Conservation (phyloP, 257 asterid species). For the Gynochthodes officinalis region DNA sequence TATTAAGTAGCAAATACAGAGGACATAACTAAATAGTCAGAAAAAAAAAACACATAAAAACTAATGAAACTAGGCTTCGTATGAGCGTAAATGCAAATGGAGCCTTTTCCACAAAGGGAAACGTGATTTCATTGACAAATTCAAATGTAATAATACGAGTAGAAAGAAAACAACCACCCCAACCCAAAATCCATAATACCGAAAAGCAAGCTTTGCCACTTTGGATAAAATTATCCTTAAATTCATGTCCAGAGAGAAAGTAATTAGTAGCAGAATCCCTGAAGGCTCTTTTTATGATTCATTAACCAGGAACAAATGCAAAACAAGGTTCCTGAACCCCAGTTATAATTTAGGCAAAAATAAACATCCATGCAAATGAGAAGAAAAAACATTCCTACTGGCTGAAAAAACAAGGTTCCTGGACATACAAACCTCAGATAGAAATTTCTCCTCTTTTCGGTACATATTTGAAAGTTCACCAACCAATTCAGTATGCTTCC, state of each 20-base stretch:
- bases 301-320: not conserved
- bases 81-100: not conserved
- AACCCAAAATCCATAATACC: not conserved
- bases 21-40: conserved; percentile 2
- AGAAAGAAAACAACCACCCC: not conserved
- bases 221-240: not conserved
- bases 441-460: conserved; percentile 83
- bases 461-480: conserved; percentile 84
- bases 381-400: conserved; percentile 7
- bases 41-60: too few species aligned
- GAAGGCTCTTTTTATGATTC: not conserved
- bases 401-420: conserved; percentile 34
- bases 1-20: not conserved
- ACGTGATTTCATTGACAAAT: not conserved
- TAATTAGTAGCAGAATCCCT: not conserved
- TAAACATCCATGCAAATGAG: not conserved
- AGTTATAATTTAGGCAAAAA: not conserved
- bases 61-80: not conserved
- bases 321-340: not conserved
- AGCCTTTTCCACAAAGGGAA: not conserved
- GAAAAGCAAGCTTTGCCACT: not conserved
- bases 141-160: too few species aligned
- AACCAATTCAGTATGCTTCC: conserved; percentile 92
- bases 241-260: not conserved
- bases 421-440: conserved; percentile 93